phyloP scores from a whole-genome alignment of 2,329 filamentous ascomycete species.

The Aspergillus latus region DNA sequence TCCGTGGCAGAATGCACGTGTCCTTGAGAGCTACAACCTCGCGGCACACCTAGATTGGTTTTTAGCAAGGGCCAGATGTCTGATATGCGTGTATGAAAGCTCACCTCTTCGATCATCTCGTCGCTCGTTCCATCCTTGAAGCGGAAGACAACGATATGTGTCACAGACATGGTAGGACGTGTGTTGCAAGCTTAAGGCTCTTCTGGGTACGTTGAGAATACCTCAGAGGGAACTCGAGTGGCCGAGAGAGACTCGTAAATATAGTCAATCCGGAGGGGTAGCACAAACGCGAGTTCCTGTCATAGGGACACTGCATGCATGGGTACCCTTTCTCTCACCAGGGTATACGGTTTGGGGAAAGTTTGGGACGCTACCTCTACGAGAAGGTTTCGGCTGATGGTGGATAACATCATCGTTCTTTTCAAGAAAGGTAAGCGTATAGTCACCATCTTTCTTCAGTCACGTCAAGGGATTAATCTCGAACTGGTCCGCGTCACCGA shows the following conservation, averaged over 20 bases:
- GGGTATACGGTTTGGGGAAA: too few species aligned
- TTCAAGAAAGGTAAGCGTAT: too few species aligned
- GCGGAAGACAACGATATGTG: constrained; percentile 68
- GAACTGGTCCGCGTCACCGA: too few species aligned
- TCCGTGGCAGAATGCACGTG: constrained; percentile 60
- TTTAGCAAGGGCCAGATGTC: not conserved
- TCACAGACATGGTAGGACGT: constrained; percentile 55
- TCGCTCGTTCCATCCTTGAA: constrained; percentile 57
- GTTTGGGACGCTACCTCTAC: too few species aligned
- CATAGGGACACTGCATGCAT: too few species aligned
- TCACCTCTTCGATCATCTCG: constrained; percentile 58
- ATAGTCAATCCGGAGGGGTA: not conserved
- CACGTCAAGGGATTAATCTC: too few species aligned
- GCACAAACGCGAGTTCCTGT: too few species aligned
- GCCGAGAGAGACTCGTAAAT: not conserved
- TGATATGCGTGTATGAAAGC: constrained; percentile 21
- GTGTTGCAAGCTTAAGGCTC: not conserved
- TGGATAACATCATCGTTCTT: too few species aligned
- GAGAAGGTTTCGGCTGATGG: too few species aligned
- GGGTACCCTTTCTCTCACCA: too few species aligned
- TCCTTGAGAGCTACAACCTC: constrained; percentile 52
- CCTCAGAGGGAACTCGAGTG: not conserved
- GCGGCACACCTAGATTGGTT: constrained; percentile 55
- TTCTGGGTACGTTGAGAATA: too few species aligned
- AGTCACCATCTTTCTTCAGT: too few species aligned